These are phyloP conservation scores for Tetracentron sinense DNA, from an alignment of 164 flowering plant genomes.

Conservation along the genomic window DNA sequence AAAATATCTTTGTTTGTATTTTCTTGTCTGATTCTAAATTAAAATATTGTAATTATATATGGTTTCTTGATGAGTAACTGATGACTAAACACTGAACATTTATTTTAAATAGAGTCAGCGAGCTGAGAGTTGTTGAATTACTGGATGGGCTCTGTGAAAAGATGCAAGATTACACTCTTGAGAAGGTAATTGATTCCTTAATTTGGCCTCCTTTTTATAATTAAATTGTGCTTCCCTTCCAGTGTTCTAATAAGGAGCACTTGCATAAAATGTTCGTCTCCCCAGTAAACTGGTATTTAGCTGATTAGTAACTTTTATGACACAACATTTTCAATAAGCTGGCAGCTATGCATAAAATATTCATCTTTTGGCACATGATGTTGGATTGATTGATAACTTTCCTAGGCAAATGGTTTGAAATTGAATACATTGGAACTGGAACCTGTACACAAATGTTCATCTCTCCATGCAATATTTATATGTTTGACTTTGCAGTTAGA, in stretches of 20 bases:
- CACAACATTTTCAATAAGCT: neutral
- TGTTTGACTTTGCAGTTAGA: conserved; percentile 47
- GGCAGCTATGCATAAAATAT: neutral
- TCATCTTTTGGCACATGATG: no score
- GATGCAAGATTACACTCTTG: conserved; percentile 91
- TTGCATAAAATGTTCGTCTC: neutral
- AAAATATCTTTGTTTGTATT: neutral
- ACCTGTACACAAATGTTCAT: neutral
- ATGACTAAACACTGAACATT: conserved; percentile 2
- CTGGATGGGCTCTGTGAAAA: conserved; percentile 94
- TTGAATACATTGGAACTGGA: neutral
- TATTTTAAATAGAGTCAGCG: conserved; percentile 63
- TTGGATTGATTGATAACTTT: no score
- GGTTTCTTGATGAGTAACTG: neutral
- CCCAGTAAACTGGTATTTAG: neutral
- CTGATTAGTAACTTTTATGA: neutral
- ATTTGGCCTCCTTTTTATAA: neutral
- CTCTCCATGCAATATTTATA: neutral
- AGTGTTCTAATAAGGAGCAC: neutral
- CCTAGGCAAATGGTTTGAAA: no score
- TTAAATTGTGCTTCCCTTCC: neutral
- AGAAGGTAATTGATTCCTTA: conserved; percentile 45
- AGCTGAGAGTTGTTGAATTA: conserved; percentile 85
- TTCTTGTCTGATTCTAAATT: neutral
- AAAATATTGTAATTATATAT: neutral